A percentile compares a stretch with the other conserved stretches of the same genome.
These are phyloP conservation scores for Dentipellis sp. DNA, from an alignment of 768 basidiomycete genomes.

Conservation along the genomic window DNA sequence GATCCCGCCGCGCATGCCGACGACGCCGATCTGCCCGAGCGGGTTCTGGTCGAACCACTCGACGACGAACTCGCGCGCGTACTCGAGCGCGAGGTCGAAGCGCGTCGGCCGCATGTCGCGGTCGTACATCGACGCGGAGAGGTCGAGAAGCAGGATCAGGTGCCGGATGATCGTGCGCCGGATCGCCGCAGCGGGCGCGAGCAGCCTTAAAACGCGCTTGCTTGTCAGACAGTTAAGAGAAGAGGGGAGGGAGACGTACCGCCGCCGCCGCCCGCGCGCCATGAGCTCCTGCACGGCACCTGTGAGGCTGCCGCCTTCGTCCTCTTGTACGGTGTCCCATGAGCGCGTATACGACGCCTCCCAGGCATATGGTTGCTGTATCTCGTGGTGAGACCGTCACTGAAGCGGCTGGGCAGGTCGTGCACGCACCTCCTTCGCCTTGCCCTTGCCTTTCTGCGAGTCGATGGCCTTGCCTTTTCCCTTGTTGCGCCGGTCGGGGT, in stretches of 20 bases:
- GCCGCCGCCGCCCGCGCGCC: constrained; percentile 74
- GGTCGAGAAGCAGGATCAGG: constrained; percentile 83
- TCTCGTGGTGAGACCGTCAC: neutral
- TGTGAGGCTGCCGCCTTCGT: constrained; percentile 86
- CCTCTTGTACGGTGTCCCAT: constrained; percentile 97
- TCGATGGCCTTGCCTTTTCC: constrained; percentile 13
- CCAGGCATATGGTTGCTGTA: constrained; percentile 85
- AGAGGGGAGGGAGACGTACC: constrained; percentile 39
- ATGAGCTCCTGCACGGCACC: constrained; percentile 84
- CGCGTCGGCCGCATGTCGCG: constrained; percentile 93
- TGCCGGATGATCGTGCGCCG: constrained; percentile 96
- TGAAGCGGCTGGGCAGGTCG: neutral
- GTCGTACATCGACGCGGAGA: constrained; percentile 89
- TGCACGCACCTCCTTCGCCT: constrained; percentile 17
- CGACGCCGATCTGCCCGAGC: constrained; percentile 90
- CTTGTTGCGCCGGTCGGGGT: constrained; percentile 12
- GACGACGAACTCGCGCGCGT: constrained; percentile 81
- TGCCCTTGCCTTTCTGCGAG: constrained; percentile 18
- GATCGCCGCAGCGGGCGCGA: constrained; percentile 79
- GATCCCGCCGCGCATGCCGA: constrained; percentile 85
- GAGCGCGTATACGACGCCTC: constrained; percentile 90
- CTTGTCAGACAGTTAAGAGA: neutral
- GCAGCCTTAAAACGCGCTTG: constrained; percentile 35
- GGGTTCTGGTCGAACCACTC: constrained; percentile 99
- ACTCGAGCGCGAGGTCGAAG: constrained; percentile 85